Base-by-base conservation (phyloP, 2,329 filamentous ascomycete species). In the Penicillium rolfsii region DNA sequence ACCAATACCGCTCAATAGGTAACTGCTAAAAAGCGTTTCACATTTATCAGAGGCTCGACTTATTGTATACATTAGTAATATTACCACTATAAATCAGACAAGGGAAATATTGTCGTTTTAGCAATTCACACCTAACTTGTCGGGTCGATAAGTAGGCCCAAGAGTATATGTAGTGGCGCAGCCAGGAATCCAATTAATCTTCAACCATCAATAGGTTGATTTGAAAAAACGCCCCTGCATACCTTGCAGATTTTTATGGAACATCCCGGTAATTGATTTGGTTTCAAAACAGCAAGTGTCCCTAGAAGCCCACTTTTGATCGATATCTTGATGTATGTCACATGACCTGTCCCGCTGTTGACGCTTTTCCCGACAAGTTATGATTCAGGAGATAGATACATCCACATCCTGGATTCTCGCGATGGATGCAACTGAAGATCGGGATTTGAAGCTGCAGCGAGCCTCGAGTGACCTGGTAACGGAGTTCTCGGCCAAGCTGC, bases 401-500 rank as follows among this genome's bases (percentile, higher is more conserved):
- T 52, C 56, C 55, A 60, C 56, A 41, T 38, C 38, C 58, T 19
- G 38, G 19, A 24, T 24, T 38, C 35, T 22, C 58, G 62, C 66
- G 55, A 82, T 82, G 80, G 79, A 82, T 67, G 79, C 77, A 28
- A 66, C 74, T 4, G 77, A 79, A 33, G 78, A 79, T 61, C 73
- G 73, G 60, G 80, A 82, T 56, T 68, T 80, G 33, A 81, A 81
- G 59, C 74, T 82, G 6, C 80, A 82, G 67, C 76, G 79, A 26
- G 79, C 75, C 46, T 81, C 80, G 46, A 75, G 74, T 1, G 78
- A 80, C 46, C 70, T 82, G 45, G 68, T 82, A 36, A 66, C 72
- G 9, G 79, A 81, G 56, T 74, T 81, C 46, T 73, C 74, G 52
- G 64, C 65, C 49, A 80, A 78, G 65, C 64, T 82, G 50, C 78